Evolutionary conservation across 176 grass and related monocot species (phyloP).

Genomic region (Oryza meridionalis): DNA sequence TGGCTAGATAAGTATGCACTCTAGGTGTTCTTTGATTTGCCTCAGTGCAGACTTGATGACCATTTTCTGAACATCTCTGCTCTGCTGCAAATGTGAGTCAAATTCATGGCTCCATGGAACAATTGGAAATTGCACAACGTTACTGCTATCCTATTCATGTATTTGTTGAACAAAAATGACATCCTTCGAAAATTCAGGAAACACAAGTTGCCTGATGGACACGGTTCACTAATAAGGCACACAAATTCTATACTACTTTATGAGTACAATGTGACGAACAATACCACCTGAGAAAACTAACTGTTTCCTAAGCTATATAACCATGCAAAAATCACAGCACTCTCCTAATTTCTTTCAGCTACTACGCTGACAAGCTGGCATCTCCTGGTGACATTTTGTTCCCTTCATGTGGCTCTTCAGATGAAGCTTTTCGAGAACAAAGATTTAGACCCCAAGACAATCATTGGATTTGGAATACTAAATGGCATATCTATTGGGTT

Average conservation of each 20-base stretch:
- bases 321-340: neutral
- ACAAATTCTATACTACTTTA: too few relatives aligned
- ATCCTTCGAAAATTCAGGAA: too few relatives aligned
- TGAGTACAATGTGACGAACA: too few relatives aligned
- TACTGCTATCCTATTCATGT: too few relatives aligned
- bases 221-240: too few relatives aligned
- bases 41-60: neutral
- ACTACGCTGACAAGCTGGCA: constrained; percentile 79
- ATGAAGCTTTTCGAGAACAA: constrained; percentile 70
- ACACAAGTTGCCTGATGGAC: too few relatives aligned
- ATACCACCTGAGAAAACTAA: too few relatives aligned
- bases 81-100: too few relatives aligned
- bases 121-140: too few relatives aligned
- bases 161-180: too few relatives aligned
- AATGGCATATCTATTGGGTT: constrained; percentile 76
- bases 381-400: constrained; percentile 82
- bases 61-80: too few relatives aligned
- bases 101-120: neutral
- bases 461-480: constrained; percentile 68
- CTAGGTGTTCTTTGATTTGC: neutral
- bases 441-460: constrained; percentile 59
- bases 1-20: neutral
- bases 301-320: neutral
- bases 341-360: constrained; percentile 43
- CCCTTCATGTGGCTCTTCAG: constrained; percentile 65